Conservation (phyloP, 495 filamentous ascomycete species). For the Coniosporium apollinis region DNA sequence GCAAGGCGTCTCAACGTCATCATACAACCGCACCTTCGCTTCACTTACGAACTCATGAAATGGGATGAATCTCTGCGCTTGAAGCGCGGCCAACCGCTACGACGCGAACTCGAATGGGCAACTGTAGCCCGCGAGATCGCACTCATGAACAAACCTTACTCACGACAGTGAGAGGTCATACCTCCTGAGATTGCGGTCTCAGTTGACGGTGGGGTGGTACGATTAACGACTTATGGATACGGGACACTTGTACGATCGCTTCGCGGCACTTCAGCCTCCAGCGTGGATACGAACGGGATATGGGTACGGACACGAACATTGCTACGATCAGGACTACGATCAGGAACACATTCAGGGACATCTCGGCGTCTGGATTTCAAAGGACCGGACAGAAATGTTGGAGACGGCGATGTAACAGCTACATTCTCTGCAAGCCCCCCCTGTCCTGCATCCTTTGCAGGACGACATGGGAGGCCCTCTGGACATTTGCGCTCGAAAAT, state of each 20-base stretch:
- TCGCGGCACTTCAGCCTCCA: too few species aligned
- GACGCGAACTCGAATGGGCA: conserved; percentile 79
- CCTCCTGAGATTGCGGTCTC: neutral
- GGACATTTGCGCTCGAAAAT: too few species aligned
- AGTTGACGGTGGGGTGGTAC: neutral
- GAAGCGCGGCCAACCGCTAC: conserved; percentile 30
- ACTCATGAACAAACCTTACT: conserved; percentile 88
- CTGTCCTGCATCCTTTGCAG: too few species aligned
- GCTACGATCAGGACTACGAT: too few species aligned
- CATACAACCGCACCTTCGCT: conserved; percentile 53
- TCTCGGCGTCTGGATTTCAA: too few species aligned
- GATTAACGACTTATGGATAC: neutral
- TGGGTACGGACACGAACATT: too few species aligned
- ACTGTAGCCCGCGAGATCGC: conserved; percentile 82
- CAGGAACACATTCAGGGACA: too few species aligned
- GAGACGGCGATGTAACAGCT: too few species aligned
- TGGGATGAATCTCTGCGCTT: conserved; percentile 63
- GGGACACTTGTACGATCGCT: neutral
- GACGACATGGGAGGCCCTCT: too few species aligned
- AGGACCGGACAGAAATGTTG: too few species aligned
- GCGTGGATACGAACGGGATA: too few species aligned
- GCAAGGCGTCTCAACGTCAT: conserved; percentile 71
- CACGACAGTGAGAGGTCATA: conserved; percentile 11
- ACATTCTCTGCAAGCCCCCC: too few species aligned
- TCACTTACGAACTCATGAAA: conserved; percentile 63